Evolutionary conservation across 306 rosid genomes (phyloP).

Genomic region (Prosopis cineraria): DNA sequence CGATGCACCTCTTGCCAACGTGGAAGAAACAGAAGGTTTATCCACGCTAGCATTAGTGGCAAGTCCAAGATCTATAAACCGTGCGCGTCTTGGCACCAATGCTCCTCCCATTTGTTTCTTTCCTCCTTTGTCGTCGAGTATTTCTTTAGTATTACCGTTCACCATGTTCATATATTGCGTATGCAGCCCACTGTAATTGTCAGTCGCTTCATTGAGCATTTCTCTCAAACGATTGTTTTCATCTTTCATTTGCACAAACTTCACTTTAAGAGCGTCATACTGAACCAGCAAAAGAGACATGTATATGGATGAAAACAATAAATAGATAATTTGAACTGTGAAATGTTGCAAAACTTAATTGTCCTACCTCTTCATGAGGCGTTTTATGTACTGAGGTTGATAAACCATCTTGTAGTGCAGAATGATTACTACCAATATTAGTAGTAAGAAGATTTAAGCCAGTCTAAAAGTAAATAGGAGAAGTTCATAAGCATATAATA

Average conservation of each 20-base stretch:
- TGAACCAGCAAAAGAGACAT: conserved; percentile 32
- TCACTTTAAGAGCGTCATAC: conserved; percentile 59
- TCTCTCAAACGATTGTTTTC: conserved; percentile 62
- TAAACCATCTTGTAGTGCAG: conserved; percentile 53
- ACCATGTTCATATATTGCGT: conserved; percentile 41
- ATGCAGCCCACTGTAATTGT: conserved; percentile 51
- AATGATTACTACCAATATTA: conserved; percentile 64
- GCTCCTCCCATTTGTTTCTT: conserved; percentile 27
- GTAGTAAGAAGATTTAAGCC: conserved; percentile 76
- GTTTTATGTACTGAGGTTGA: conserved; percentile 49
- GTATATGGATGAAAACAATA: not conserved
- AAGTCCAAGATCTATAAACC: conserved; percentile 69
- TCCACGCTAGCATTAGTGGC: conserved; percentile 41
- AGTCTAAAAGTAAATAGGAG: conserved; percentile 42
- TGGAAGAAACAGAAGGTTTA: conserved; percentile 53
- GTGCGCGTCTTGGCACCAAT: conserved; percentile 61
- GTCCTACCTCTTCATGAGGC: conserved; percentile 55
- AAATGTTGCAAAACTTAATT: not conserved
- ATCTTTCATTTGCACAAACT: conserved; percentile 46
- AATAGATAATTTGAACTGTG: not conserved
- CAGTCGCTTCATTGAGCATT: conserved; percentile 44
- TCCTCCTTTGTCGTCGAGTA: conserved; percentile 30
- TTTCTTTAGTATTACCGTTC: conserved; percentile 41
- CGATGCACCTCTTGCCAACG: conserved; percentile 46
- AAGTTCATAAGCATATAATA: not conserved